Evolutionary conservation across 208 protist genomes (phyloP).

Genomic region (Leishmania tarentolae): DNA sequence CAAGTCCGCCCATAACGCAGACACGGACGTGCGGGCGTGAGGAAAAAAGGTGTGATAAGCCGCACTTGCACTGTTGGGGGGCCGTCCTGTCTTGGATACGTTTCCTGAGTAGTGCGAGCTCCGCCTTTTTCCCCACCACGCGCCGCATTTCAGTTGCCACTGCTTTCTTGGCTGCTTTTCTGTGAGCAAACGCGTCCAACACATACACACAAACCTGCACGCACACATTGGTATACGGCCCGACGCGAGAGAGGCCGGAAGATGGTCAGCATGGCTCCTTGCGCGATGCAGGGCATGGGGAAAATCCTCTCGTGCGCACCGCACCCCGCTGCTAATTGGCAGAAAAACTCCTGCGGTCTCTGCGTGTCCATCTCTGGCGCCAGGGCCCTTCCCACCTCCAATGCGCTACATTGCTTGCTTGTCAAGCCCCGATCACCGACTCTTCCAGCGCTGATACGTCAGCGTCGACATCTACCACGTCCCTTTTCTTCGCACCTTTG

Average conservation of each 20-base stretch:
- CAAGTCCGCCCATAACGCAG: not conserved
- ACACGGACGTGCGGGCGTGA: not conserved
- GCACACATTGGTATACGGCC: not conserved
- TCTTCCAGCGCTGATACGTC: not conserved
- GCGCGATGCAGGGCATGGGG: not conserved
- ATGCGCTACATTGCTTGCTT: not conserved
- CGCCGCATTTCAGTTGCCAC: not conserved
- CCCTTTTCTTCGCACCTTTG: not conserved
- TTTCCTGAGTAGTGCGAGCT: not conserved
- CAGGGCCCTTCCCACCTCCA: not conserved
- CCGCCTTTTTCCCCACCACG: not conserved
- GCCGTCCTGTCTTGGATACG: not conserved
- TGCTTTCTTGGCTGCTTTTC: not conserved
- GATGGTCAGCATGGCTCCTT: not conserved
- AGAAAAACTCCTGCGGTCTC: not conserved
- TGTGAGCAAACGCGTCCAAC: not conserved
- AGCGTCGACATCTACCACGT: constrained; percentile 13
- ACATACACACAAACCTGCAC: not conserved
- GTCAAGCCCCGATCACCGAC: not conserved
- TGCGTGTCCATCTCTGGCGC: not conserved
- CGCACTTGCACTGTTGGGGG: not conserved
- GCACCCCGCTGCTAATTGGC: not conserved
- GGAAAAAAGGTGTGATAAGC: not conserved
- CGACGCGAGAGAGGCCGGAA: not conserved
- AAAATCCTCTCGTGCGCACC: not conserved